Conservation (phyloP, 2,329 filamentous ascomycete species). For the Fusarium nygamai region DNA sequence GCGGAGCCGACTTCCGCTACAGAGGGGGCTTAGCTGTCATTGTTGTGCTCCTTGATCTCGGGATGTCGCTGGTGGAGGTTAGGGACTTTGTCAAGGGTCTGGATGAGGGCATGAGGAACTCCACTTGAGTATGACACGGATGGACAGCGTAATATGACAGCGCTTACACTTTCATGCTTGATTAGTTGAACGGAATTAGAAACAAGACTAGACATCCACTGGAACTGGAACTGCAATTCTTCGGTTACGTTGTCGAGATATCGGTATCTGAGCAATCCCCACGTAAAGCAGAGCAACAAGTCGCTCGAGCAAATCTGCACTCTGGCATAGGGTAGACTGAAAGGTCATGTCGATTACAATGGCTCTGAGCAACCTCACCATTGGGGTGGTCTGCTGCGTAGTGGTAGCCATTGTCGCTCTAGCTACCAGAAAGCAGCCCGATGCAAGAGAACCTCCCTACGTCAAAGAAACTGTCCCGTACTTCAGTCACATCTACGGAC, state of each 20-base stretch:
- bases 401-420: constrained; percentile 4
- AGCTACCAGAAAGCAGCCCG: constrained; percentile 3
- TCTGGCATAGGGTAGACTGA: neutral
- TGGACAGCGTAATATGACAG: neutral
- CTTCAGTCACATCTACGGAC: constrained; percentile 29
- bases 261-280: neutral
- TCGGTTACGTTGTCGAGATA: neutral
- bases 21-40: neutral
- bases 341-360: neutral
- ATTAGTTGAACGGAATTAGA: neutral
- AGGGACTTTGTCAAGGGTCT: neutral
- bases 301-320: neutral
- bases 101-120: neutral
- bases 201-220: neutral
- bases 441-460: constrained; percentile 19
- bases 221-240: neutral
- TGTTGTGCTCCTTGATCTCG: neutral
- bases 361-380: constrained; percentile 10
- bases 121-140: neutral
- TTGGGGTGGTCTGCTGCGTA: constrained; percentile 14
- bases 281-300: accelerated
- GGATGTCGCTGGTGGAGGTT: neutral
- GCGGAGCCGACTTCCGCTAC: neutral
- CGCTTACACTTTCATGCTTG: neutral
- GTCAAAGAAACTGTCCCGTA: constrained; percentile 24